Percentiles rank a stretch among this genome's conserved stretches.
Conservation (phyloP, 345 rosid species). For the Bretschneidera sinensis region DNA sequence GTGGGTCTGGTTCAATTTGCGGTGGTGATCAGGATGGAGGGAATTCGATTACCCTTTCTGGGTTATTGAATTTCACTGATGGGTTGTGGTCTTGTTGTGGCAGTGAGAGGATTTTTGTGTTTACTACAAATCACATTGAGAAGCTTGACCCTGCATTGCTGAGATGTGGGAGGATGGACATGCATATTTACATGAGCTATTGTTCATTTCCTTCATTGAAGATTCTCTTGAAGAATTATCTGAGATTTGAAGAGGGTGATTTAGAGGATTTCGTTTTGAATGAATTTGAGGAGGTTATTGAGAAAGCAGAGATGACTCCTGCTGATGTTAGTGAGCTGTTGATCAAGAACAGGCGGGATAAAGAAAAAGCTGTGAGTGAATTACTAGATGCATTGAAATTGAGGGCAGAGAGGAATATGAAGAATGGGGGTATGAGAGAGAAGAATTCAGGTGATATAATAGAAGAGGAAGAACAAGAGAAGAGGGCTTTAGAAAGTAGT, state of each 20-base stretch:
- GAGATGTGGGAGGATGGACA: constrained; percentile 93
- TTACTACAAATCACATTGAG: constrained; percentile 89
- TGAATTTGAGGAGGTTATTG: constrained; percentile 46
- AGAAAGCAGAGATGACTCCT: constrained; percentile 79
- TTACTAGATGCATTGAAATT: constrained; percentile 44
- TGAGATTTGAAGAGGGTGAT: constrained; percentile 41
- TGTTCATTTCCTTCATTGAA: constrained; percentile 66
- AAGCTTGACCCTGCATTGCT: constrained; percentile 90
- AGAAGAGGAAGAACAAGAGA: constrained; percentile 58
- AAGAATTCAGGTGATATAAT: constrained; percentile 23
- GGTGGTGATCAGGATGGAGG: constrained; percentile 34
- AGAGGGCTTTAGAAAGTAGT: constrained; percentile 74
- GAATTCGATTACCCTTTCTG: constrained; percentile 76
- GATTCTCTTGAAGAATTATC: constrained; percentile 65
- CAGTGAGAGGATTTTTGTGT: constrained; percentile 90
- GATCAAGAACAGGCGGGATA: constrained; percentile 63
- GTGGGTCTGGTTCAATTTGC: constrained; percentile 29
- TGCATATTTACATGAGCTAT: constrained; percentile 84
- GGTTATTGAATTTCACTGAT: constrained; percentile 87
- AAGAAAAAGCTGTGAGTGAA: constrained; percentile 53
- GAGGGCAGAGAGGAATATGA: constrained; percentile 40
- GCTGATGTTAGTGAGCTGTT: constrained; percentile 86
- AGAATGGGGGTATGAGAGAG: constrained; percentile 27
- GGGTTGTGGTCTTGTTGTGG: constrained; percentile 99
- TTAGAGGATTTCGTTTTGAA: constrained; percentile 25